Base-by-base conservation (phyloP, 345 rosid species). In the Moricandia moricandioides region DNA sequence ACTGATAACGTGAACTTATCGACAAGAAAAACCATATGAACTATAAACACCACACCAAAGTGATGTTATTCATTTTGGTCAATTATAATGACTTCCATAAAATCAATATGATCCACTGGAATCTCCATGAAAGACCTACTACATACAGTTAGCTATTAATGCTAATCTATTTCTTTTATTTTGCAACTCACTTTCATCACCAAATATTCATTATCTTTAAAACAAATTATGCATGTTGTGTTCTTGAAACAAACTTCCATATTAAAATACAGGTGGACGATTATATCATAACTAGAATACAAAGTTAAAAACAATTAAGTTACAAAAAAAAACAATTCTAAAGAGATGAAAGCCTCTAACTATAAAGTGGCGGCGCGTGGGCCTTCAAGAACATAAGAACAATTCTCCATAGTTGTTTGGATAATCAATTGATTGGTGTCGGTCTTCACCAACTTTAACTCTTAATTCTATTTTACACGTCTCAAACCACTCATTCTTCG, bases 391-490 rank as follows among this genome's bases (percentile, higher is more conserved):
- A 61, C 43, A 49, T 37, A 69, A 29, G 26, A 49, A 33, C 30
- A 65, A 7, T 8, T 16, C 6, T 12, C 5, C 18, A 26, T 30
- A 69, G 11, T 31, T 61, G 52, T 75, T 37, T 70, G 65, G 75
- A 6, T 76, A 62, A 62, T 69, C 75, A 76, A 70, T 55, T 63
- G 65, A 69, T 76, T 76, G 75, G 75, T 62, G 52, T 76, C 71
- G 71, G 71, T 77, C 75, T 70, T 63, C 80, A 77, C 75, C 80
- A 77, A 77, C 75, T 70, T 64, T 21, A 70, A 77, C 65, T 31
- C 69, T 55, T 60, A 8, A 8, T 12, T 70, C 58, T 18, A 29
- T 39, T 62, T 69, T 59, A 76, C 75, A 69, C 80, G 75, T 62
- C 55, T 49, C 55, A 49, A 49, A 49, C 55, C 55, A 49, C 55